Base-by-base conservation (phyloP, 192 early-diverging fungal species). In the Linnemannia schmuckeri region DNA sequence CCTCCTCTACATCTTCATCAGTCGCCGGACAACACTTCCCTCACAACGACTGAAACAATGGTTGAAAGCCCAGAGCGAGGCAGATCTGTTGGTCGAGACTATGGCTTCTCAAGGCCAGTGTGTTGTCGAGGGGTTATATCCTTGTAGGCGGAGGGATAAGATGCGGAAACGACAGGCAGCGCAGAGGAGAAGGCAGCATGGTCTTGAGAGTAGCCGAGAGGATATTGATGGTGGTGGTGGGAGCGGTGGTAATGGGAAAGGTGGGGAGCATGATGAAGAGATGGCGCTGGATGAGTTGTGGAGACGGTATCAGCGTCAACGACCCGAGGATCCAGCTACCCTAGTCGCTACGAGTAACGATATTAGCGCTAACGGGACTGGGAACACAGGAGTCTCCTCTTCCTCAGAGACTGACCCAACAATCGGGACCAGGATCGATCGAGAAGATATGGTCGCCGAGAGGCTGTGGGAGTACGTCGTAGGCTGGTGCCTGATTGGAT, bases 61-160 rank as follows among this genome's bases (percentile, higher is more conserved):
- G 75, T 90, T 94, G n/a, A 91, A 83, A 30, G 92, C 93, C 2
- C 91, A 93, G 80, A 87, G 88, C 10, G 92, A 94, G 55, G 91
- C 92, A 33, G 92, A 93, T 76, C 90, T 89, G 75, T 83, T 94
- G 5, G 89, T 91, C 0, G 92, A 94, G 66, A 94, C 91, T 70
- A 80, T 94, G 77, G 88, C 91, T 15, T 78, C 89, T 46, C 93
- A 93, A 78, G 47, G 70, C 41, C 80, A 87, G 38, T 87, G 80
- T 77, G 90, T 92, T 70, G 82, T 92, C 52, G 79, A 87, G 8
- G 88, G 88, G 1, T 79, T 94, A 70, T 88, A 91, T 6, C 70
- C 91, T 46, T 86, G 88, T 68, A 92, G 92, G 84, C 77, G 83
- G 40, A 70, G 80, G n/a, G 91, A 92, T 80, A 91, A 87, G 78